phyloP scores from a whole-genome alignment of 1,139 yeast genomes.

The Trichomonascaceae sp. region DNA sequence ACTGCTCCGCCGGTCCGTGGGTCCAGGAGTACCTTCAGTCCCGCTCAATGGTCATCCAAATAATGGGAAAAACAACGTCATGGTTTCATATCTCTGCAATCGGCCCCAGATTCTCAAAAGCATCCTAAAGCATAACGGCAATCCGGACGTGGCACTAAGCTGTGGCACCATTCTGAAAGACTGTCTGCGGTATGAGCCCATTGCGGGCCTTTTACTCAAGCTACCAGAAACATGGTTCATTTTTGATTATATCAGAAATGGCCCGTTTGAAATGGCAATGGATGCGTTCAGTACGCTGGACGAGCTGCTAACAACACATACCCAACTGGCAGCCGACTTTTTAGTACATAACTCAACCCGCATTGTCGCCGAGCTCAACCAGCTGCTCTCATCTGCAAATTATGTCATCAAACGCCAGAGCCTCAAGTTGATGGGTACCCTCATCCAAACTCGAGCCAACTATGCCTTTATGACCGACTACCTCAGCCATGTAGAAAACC shows the following conservation, averaged over 20 bases:
- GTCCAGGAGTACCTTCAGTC: no score
- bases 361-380: constrained; percentile 53
- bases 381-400: constrained; percentile 58
- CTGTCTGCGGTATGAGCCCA: constrained; percentile 65
- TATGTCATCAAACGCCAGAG: constrained; percentile 92
- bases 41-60: no score
- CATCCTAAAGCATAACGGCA: constrained; percentile 59
- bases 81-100: constrained; percentile 67
- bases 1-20: constrained; percentile 67
- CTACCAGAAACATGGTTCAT: constrained; percentile 65
- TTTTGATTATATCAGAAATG: constrained; percentile 62
- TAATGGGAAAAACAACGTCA: constrained; percentile 65
- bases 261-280: constrained; percentile 79
- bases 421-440: constrained; percentile 58
- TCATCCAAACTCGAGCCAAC: constrained; percentile 65
- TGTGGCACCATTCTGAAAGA: constrained; percentile 77
- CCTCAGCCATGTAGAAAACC: constrained; percentile 67
- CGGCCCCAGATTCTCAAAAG: constrained; percentile 52
- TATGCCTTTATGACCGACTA: constrained; percentile 61
- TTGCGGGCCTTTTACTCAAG: constrained; percentile 45
- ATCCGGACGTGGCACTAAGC: constrained; percentile 56
- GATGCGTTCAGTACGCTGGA: constrained; percentile 62
- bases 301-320: constrained; percentile 58
- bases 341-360: constrained; percentile 30
- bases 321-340: constrained; percentile 48